A percentile compares a stretch with the other conserved stretches of the same genome.
phyloP scores from a whole-genome alignment of 805 yeast genomes.

The Nakazawaea molendinolei region DNA sequence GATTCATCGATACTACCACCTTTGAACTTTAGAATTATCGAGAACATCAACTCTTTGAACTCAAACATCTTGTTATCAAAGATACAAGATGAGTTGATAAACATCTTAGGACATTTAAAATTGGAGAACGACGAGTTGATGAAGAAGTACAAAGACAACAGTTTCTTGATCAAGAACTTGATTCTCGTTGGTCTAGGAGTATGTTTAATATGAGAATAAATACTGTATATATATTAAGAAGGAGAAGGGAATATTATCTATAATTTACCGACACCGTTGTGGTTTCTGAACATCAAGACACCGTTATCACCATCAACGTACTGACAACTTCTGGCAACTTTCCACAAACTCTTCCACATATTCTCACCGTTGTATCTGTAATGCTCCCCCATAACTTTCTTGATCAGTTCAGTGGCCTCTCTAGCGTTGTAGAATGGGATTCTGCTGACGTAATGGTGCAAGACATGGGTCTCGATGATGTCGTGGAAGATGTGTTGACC shows the following conservation, averaged over 20 bases:
- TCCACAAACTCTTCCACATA: constrained; percentile 67
- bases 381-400: constrained; percentile 80
- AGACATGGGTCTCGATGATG: constrained; percentile 76
- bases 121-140: constrained; percentile 24
- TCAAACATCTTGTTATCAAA: constrained; percentile 20
- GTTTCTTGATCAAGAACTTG: constrained; percentile 29
- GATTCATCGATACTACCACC: constrained; percentile 30
- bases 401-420: constrained; percentile 69
- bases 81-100: constrained; percentile 22
- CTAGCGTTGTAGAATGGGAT: constrained; percentile 88
- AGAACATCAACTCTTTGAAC: constrained; percentile 24
- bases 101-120: constrained; percentile 23
- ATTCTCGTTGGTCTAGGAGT: constrained; percentile 31
- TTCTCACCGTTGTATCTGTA: constrained; percentile 61
- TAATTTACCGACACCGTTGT: constrained; percentile 52
- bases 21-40: constrained; percentile 37
- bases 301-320: constrained; percentile 70
- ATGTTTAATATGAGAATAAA: constrained; percentile 22
- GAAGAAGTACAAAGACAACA: constrained; percentile 24
- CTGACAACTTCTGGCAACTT: constrained; percentile 58
- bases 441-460: constrained; percentile 78
- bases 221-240: too few relatives aligned
- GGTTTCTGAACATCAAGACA: constrained; percentile 68
- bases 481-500: constrained; percentile 54
- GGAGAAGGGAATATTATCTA: too few relatives aligned